Evolutionary conservation across 345 rosid species (phyloP).

Genomic region (Turnera subulata): DNA sequence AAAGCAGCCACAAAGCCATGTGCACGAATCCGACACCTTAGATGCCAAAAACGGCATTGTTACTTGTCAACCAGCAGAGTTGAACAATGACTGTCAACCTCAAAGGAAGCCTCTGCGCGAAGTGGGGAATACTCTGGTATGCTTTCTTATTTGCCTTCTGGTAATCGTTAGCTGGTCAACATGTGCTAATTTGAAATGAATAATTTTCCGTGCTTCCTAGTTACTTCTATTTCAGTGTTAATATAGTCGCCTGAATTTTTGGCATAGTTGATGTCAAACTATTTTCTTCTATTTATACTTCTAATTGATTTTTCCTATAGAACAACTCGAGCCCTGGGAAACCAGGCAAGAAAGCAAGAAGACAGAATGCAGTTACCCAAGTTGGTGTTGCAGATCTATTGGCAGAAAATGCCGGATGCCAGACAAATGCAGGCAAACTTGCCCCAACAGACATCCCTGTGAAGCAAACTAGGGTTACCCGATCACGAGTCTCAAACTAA

Average conservation of each 20-base stretch:
- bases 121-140: conserved; percentile 18
- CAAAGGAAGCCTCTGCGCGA: conserved; percentile 22
- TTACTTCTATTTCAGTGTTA: not conserved
- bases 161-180: not conserved
- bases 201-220: not conserved
- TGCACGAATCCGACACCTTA: not conserved
- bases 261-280: not conserved
- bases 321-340: conserved; percentile 33
- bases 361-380: conserved; percentile 19
- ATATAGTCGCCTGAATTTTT: not conserved
- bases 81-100: conserved; percentile 5
- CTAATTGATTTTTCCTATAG: conserved; percentile 25
- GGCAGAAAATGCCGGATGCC: conserved; percentile 11
- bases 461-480: conserved; percentile 15
- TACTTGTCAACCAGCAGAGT: conserved; percentile 5
- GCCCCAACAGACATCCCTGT: not conserved
- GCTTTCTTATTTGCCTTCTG: not conserved
- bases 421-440: conserved; percentile 8
- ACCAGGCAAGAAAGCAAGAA: conserved; percentile 28
- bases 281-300: not conserved
- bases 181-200: not conserved
- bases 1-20: not conserved
- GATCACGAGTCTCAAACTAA: conserved; percentile 5
- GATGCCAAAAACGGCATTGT: not conserved
- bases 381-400: conserved; percentile 5